Evolutionary conservation across 116 monocot species (phyloP), one percentile per base, ranked within the genome.

Genomic region (Posidonia oceanica): DNA sequence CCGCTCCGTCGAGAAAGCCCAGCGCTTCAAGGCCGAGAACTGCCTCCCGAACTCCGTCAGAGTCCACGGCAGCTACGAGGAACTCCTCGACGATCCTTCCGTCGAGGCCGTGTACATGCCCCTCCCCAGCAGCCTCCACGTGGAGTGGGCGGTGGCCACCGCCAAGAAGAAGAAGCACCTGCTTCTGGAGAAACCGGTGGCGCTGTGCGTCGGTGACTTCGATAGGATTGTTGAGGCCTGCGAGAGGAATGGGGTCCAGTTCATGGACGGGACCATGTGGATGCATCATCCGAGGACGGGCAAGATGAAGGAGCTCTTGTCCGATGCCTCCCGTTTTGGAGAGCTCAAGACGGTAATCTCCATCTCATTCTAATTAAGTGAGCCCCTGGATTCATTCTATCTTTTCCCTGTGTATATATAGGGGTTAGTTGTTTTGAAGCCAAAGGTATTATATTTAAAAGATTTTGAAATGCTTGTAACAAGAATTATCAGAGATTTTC

Each of bases 261-360:
- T 89, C 75, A 97, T 97, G 92, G 97, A 97, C 39, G 61, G 78
- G 54, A 89, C 87, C 7, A 92, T 97, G 97, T 92, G 92, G 89
- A 87, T 97, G 83, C 97, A 97, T 59, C 81, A 92, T 39, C 97
- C 92, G 1, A 60, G 97, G 56, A 89, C 92, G 12, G 85, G 78
- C 22, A 79, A 75, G 79, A 91, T 97, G 92, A 66, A 73, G 73
- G 80, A 76, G 77, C 39, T 92, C 57, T 53, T 97, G 17, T 74
- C 67, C 42, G 92, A 97, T 80, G 64, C 83, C 14, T 29, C 51
- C 14, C 80, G 71, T 2, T 87, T 92, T 40, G 97, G 97, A 2
- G 69, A 92, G 54, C 58, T 97, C 52, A 84, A 61, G 70, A 54
- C 54, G 89, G 92, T 96, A 79, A 64, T 4, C 0, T 29, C 7